Evolutionary conservation across 768 basidiomycete species (phyloP), one percentile per base, ranked within the genome.

Genomic region (Krasilnikovozyma curviuscula): DNA sequence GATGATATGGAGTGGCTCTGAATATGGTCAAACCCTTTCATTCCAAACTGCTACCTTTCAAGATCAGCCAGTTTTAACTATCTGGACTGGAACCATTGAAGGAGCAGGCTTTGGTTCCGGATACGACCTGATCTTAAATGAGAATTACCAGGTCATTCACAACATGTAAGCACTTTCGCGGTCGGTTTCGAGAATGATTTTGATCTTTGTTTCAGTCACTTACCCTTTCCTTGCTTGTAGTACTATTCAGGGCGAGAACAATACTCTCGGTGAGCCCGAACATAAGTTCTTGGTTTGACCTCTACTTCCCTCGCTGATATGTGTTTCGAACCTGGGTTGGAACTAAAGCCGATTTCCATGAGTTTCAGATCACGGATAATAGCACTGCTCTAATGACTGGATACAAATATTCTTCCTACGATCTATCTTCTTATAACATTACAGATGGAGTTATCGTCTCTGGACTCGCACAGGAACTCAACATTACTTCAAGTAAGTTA

Each of bases 281-380:
- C 1, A 29, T 5, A 34, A 39, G 27, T 19, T 29, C 18, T 38
- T 5, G 32, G 12, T 16, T 28, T 16, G 7, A 13, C n/a, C 28
- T 14, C 31, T 30, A n/a, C n/a, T 12, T 21, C 33, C 3, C 25
- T 29, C 13, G 35, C 21, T 8, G 29, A 10, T 30, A 16, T 2
- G 28, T 48, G 7, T 14, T 14, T 12, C 16, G 19, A 10, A 25
- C 14, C 23, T 23, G 14, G 33, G n/a, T 42, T 41, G 18, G 56
- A 57, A 21, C 10, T 42, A 32, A 27, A 34, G 31, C 40, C 33
- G 13, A 33, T 29, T 27, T 41, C 35, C 19, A 19, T 23, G 41
- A 59, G 44, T 56, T 59, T 44, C 34, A 51, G 21, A 53, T 62
- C 48, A 59, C 58, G n/a, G 18, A 35, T 13, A 54, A 59, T 48